Evolutionary conservation across 768 basidiomycete genomes (phyloP), one percentile per base, ranked within the genome.

Genomic region (Imleria badia): DNA sequence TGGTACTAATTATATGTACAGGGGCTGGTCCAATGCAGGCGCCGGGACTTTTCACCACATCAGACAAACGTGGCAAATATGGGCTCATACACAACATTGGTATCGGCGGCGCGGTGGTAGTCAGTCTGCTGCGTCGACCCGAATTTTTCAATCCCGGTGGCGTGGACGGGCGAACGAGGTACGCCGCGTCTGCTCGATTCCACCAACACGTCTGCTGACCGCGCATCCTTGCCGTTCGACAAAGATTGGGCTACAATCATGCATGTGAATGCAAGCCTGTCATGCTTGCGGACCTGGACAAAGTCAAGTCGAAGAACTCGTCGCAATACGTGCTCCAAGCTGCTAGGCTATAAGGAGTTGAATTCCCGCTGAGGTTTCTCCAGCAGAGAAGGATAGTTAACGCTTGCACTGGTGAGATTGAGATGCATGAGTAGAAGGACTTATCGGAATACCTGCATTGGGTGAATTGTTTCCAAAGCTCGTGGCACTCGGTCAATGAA

Each of bases 1-100:
- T 5, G 8, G 13, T 43, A 19, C 12, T 38, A 10, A 53, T 35
- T 4, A 15, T 22, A 4, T 33, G 10, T 33, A 35, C 58, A 87
- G 89, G 87, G 89, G 86, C 89, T 5, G 90, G 90, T 31, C 86
- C 86, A 26, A 89, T 91, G 88, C 90, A 91, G 73, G 86, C 82
- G 3, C 82, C 84, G 1, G 84, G 82, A 10, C 75, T 91, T 42
- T 88, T 91, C 59, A 76, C 83, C 52, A 74, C 62, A 5, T 40
- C 76, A 2, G 88, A 90, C 65, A 76, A 77, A 60, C 83, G 85
- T 30, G 87, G 89, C 3, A 91, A 91, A 70, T 90, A 80, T 58
- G 90, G 88, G 5, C 75, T 94, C 13, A 84, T 89, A 10, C 91
- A 94, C 60, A 94, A 94, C 65, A 76, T 94, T 41, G 91, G 90